Base-by-base conservation (phyloP, 495 filamentous ascomycete genomes). In the Hypoxylon fragiforme region DNA sequence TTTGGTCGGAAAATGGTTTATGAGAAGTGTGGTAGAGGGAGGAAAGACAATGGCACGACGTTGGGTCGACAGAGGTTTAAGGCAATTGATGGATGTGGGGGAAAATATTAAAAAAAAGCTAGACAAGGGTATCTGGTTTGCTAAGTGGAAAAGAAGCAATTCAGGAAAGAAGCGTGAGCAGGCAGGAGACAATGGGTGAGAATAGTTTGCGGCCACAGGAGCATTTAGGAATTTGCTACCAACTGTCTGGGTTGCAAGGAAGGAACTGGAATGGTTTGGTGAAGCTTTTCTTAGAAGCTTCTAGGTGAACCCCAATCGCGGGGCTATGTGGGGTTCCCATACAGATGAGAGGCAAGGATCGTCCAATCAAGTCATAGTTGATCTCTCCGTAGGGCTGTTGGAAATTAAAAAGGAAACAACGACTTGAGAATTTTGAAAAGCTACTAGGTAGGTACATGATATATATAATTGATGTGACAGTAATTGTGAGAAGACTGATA, bases 281-380 rank as follows among this genome's bases (percentile, higher is more conserved):
- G 52, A 62, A 56, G 58, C 51, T 62, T 48, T 40, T 52, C 45
- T 19, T 48, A 40, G 58, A 62, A 62, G 51, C 58, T 62, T 62
- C 58, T 62, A 62, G 58, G 51, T 62, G 52, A 62, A 51, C 30
- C n/a, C 5, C 47, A 62, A 56, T 48, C 52, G 58, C 52, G 52
- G 52, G 57, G 51, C 50, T 55, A 32, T 11, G 46, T 47, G 57
- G 57, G 57, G 57, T 54, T 50, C 24, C 37, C 35, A 15, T 15
- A n/a, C 9, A 28, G 24, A 28, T 28, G 24, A 28, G 24, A n/a
- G n/a, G n/a, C n/a, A n/a, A n/a, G n/a, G n/a, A n/a, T n/a, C n/a
- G n/a, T n/a, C n/a, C n/a, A n/a, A n/a, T n/a, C n/a, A n/a, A n/a
- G n/a, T n/a, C n/a, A n/a, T n/a, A n/a, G n/a, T n/a, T n/a, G n/a